phyloP scores from a whole-genome alignment of 768 basidiomycete genomes.

The Leccinellum albellum region DNA sequence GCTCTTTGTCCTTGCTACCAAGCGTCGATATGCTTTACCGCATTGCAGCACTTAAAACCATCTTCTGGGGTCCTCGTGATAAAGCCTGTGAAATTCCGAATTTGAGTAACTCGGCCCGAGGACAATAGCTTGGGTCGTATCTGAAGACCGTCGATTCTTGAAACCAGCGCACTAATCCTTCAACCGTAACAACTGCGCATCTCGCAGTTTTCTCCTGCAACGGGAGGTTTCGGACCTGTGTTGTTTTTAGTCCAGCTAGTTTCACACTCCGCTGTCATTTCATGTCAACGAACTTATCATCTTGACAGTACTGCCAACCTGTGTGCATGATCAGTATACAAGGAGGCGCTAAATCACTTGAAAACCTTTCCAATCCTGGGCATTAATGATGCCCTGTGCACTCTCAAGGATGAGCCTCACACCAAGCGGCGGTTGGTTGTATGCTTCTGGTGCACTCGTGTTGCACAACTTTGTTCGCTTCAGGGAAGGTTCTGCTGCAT shows the following conservation, averaged over 20 bases:
- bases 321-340: no score
- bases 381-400: no score
- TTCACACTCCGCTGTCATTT: background rate
- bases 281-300: no score
- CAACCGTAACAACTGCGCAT: no score
- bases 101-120: background rate
- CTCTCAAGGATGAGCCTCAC: no score
- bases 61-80: constrained; percentile 2
- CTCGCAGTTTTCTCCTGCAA: background rate
- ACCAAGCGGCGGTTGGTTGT: background rate
- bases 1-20: background rate
- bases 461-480: background rate
- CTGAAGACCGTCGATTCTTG: background rate
- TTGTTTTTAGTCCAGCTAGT: background rate
- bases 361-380: no score
- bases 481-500: no score
- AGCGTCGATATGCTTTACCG: background rate
- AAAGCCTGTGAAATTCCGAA: background rate
- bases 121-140: no score
- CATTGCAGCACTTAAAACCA: background rate
- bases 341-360: no score
- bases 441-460: background rate
- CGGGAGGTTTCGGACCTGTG: background rate
- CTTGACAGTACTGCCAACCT: no score
- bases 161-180: background rate